These are phyloP conservation scores for Xylaria sp. DNA, from an alignment of 2,329 filamentous ascomycete genomes.

Conservation along the genomic window DNA sequence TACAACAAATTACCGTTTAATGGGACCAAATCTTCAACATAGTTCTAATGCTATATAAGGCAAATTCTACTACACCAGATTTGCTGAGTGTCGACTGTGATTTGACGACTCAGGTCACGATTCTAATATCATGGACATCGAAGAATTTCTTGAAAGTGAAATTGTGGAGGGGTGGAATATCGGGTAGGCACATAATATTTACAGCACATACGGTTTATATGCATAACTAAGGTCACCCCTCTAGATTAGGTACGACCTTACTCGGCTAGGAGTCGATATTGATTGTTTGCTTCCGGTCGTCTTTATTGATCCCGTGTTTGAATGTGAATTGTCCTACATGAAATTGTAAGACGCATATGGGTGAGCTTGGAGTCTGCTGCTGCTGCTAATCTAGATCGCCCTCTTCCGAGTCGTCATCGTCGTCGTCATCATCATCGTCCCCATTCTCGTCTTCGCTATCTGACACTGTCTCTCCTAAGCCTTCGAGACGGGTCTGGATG, in stretches of 20 bases:
- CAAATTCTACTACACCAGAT: neutral
- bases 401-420: constrained; percentile 51
- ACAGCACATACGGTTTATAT: constrained; percentile 31
- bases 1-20: constrained; percentile 3
- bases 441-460: constrained; percentile 75
- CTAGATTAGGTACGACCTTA: constrained; percentile 2
- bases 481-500: constrained; percentile 67
- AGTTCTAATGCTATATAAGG: neutral
- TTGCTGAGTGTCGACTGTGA: constrained; percentile 1
- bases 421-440: constrained; percentile 54
- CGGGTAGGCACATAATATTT: constrained; percentile 41
- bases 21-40: neutral
- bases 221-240: constrained; percentile 27
- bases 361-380: neutral
- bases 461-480: constrained; percentile 76
- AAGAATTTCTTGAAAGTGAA: constrained; percentile 45
- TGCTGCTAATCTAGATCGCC: constrained; percentile 48
- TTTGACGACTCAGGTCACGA: constrained; percentile 33
- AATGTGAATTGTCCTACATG: neutral
- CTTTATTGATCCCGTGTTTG: constrained; percentile 8
- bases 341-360: neutral
- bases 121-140: constrained; percentile 44
- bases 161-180: constrained; percentile 41
- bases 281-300: constrained; percentile 8
- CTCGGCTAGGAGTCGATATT: constrained; percentile 7